phyloP scores from a whole-genome alignment of 306 rosid genomes.

The Dalbergia cultrata region DNA sequence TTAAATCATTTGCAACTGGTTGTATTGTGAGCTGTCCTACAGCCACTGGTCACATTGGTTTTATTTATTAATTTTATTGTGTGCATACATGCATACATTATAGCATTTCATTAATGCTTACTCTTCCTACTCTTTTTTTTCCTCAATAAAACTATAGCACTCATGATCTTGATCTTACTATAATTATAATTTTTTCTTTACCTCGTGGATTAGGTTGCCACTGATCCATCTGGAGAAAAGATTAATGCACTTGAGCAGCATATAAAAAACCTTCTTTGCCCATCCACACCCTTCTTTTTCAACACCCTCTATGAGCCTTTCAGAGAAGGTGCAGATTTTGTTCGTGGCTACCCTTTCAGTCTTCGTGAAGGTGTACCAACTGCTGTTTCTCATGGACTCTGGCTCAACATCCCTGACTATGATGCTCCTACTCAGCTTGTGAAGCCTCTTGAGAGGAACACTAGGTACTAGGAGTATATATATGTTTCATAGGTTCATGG shows the following conservation, averaged over 20 bases:
- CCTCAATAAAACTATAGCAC: too few species aligned
- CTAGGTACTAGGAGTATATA: constrained; percentile 56
- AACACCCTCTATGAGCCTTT: constrained; percentile 72
- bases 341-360: constrained; percentile 80
- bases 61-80: constrained; percentile 11
- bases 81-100: neutral
- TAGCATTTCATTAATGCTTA: constrained; percentile 9
- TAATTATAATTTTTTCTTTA: too few species aligned
- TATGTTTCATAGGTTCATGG: too few species aligned
- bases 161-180: neutral
- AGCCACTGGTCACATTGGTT: constrained; percentile 31
- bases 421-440: constrained; percentile 97
- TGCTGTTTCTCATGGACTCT: constrained; percentile 77
- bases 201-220: constrained; percentile 54
- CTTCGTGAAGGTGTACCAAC: constrained; percentile 76
- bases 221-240: constrained; percentile 50
- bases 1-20: neutral
- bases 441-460: constrained; percentile 90
- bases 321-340: constrained; percentile 72
- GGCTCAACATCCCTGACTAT: constrained; percentile 83
- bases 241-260: constrained; percentile 63
- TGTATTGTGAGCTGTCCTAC: constrained; percentile 7
- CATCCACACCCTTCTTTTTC: constrained; percentile 62
- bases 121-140: neutral
- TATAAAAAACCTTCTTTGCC: constrained; percentile 57